Evolutionary conservation across 2,329 filamentous ascomycete species (phyloP), one percentile per base, ranked within the genome.

Genomic region (Delphinella strobiligena): DNA sequence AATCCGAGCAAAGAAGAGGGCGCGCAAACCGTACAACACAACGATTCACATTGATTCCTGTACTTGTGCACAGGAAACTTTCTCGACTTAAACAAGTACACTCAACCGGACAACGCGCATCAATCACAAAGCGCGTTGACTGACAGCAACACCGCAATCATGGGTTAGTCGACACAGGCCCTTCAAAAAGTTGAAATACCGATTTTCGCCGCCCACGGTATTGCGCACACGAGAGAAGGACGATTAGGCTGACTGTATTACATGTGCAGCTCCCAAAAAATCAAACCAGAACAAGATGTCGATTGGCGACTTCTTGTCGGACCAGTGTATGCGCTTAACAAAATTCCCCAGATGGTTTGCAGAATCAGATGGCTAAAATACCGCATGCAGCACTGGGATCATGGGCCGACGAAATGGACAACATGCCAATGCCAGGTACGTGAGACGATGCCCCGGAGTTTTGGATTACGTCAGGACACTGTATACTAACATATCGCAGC

Each of bases 341-440:
- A 7, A 12, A 27, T 27, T 7, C 22, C 22, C 22, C 22, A 12
- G 7, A 27, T 27, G 22, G 22, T 27, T 27, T 27, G 22, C 22
- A 27, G 22, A 45, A 45, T 19, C 48, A 38, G 43, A 42, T 44
- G 37, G 54, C 56, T 60, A 47, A 57, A 53, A 29, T 44, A 34
- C 45, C 22, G 22, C 22, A 7, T 42, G 45, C 56, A 82, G 78
- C 74, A 55, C 72, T 80, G 59, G 87, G 89, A 59, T 96, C 91
- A 53, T 98, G 91, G 91, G 91, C 91, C 55, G 93, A 98, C 68
- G 91, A 98, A 62, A 94, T 98, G 69, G 91, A 98, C 66, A 49
- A 51, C 39, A 51, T 55, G 48, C 58, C 58, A 19, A 44, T 61
- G 31, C 56, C 56, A 29, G 34, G 45, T 46, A 44, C 12, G 42